These are phyloP conservation scores for Aureobasidium vineae DNA, from an alignment of 2,329 filamentous ascomycete species.

Conservation along the genomic window DNA sequence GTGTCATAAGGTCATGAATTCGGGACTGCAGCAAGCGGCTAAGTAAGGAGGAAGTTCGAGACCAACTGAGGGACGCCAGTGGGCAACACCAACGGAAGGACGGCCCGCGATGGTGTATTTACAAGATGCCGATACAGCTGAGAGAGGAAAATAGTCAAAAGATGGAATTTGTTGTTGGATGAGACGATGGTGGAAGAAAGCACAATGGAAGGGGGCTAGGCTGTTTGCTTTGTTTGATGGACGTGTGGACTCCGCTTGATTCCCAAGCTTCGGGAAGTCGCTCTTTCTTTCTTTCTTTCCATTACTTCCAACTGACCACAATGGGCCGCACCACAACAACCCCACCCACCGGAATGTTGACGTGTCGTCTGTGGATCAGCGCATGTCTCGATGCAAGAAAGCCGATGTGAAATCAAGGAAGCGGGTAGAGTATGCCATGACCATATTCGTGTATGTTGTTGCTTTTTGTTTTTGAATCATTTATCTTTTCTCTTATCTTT, in stretches of 20 bases:
- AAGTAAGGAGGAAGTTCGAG: neutral
- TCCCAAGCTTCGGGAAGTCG: neutral
- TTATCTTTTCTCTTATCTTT: neutral
- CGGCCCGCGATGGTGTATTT: neutral
- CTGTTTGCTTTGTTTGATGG: slow-evolving; percentile 18
- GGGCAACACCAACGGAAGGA: neutral
- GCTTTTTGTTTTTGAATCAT: neutral
- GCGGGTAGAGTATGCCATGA: neutral
- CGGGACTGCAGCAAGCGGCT: neutral
- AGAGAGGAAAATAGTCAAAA: neutral
- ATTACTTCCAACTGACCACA: neutral
- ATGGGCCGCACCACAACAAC: neutral
- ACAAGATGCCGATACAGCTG: neutral
- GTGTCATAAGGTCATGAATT: neutral
- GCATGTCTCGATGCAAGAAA: neutral
- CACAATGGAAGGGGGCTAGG: neutral
- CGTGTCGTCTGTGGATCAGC: neutral
- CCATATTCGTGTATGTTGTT: neutral
- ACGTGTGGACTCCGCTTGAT: neutral
- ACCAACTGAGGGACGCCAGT: neutral
- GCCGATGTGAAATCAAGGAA: neutral
- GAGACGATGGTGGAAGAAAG: neutral
- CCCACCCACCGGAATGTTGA: neutral
- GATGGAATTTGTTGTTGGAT: neutral
- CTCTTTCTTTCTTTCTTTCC: slow-evolving; percentile 1